Conservation (phyloP, 2,329 filamentous ascomycete genomes). For the Aspergillus flavus region DNA sequence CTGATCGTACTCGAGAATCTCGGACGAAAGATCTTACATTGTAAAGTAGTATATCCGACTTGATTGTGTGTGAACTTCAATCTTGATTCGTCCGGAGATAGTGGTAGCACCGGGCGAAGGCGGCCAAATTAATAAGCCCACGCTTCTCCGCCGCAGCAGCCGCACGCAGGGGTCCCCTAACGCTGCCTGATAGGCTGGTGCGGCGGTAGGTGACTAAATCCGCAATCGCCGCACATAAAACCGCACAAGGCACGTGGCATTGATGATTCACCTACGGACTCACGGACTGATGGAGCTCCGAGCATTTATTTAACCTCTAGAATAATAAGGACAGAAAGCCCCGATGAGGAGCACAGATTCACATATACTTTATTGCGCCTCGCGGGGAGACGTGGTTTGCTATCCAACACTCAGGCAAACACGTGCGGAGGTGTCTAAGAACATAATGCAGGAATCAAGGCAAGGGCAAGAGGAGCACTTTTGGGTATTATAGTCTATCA, state of each 20-base stretch:
- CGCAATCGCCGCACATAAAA: constrained; percentile 14
- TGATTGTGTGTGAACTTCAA: neutral
- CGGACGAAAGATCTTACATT: constrained; percentile 1
- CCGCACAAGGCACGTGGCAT: constrained; percentile 14
- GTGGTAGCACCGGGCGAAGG: neutral
- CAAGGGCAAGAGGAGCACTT: neutral
- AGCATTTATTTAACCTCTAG: neutral
- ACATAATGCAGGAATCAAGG: neutral
- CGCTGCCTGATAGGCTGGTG: constrained; percentile 9
- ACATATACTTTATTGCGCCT: neutral
- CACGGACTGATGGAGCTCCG: neutral
- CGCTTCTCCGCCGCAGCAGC: constrained; percentile 21
- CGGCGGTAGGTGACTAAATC: constrained; percentile 12
- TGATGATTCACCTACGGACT: neutral
- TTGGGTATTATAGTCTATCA: neutral
- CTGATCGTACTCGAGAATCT: neutral
- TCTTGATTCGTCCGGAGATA: constrained; percentile 9
- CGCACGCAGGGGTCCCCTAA: constrained; percentile 5
- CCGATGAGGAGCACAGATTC: neutral
- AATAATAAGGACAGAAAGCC: constrained; percentile 9
- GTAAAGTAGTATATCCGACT: neutral
- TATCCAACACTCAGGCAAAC: neutral
- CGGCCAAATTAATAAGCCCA: constrained; percentile 4
- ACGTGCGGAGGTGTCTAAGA: neutral
- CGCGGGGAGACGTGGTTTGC: neutral